These are phyloP conservation scores for Mrakia hoshinonis DNA, from an alignment of 768 basidiomycete species.

Conservation along the genomic window DNA sequence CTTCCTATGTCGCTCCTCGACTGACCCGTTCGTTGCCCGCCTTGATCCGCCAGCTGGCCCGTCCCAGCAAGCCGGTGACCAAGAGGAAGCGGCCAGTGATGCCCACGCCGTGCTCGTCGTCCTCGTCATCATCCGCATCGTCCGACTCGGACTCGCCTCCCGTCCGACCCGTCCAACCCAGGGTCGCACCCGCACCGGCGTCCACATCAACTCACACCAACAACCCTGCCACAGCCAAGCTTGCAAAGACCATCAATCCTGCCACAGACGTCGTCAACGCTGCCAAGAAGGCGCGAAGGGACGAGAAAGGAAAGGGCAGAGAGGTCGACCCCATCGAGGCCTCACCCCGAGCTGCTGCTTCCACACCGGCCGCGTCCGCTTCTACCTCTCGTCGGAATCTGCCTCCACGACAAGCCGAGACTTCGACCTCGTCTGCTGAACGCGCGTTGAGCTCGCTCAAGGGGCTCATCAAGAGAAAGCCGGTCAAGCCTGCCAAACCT, in stretches of 20 bases:
- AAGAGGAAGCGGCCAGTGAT: background rate
- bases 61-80: no score
- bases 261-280: no score
- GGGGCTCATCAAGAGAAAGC: background rate
- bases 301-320: no score
- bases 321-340: no score
- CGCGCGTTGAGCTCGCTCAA: background rate
- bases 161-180: background rate
- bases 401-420: background rate
- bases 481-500: background rate
- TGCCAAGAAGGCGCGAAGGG: no score
- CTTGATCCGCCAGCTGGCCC: no score
- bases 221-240: background rate
- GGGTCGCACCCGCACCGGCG: background rate
- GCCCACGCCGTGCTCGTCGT: background rate
- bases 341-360: background rate
- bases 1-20: no score
- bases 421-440: background rate
- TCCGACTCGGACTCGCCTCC: no score
- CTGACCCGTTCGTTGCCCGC: no score
- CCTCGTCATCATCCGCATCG: background rate
- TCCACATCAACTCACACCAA: background rate
- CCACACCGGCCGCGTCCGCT: no score
- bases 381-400: background rate
- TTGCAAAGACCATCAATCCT: background rate